Evolutionary conservation across 768 basidiomycete species (phyloP), one percentile per base, ranked within the genome.

Genomic region (Tephrocybe sp.): DNA sequence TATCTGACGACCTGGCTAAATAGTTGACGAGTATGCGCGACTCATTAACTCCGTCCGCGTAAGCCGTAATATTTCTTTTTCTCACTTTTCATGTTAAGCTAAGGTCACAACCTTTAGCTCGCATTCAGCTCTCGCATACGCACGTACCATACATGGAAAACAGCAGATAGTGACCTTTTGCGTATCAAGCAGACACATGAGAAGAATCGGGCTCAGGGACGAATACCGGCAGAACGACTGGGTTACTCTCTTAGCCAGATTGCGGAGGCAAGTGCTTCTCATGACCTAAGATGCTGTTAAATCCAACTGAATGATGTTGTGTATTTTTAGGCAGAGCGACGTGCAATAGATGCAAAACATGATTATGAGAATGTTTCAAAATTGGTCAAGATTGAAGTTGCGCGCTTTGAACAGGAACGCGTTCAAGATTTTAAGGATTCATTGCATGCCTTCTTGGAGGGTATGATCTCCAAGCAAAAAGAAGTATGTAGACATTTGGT

Each of bases 341-440:
- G 85, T 16, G 84, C 88, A 4, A 68, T 89, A 39, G 92, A 96
- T 41, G 79, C 88, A 0, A 91, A 88, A 62, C 82, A 83, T 45
- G 96, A 97, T 56, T 99, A 89, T 63, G 95, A 98, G 39, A 81
- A 88, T 17, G 86, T 87, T 11, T 91, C 92, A 16, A 87, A 87
- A 57, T 72, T 97, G 16, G 85, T 93, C 59, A 98, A 98, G 68
- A 71, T 80, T 4, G 97, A 99, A 69, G 82, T 94, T 56, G 83
- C 83, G 4, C 76, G 96, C 38, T 98, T 98, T 62, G 96, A 99
- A 70, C 82, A 84, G 63, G 96, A 97, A 68, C 82, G 95, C 38
- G 79, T 98, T 20, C 89, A 92, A 42, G 96, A 98, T 65, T 97
- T 98, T 68, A 95, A 94, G 68, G 75, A 79, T 39, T 78, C 87